phyloP scores from a whole-genome alignment of 352 stramenopile genomes.

The Globisporangium cylindrosporum region DNA sequence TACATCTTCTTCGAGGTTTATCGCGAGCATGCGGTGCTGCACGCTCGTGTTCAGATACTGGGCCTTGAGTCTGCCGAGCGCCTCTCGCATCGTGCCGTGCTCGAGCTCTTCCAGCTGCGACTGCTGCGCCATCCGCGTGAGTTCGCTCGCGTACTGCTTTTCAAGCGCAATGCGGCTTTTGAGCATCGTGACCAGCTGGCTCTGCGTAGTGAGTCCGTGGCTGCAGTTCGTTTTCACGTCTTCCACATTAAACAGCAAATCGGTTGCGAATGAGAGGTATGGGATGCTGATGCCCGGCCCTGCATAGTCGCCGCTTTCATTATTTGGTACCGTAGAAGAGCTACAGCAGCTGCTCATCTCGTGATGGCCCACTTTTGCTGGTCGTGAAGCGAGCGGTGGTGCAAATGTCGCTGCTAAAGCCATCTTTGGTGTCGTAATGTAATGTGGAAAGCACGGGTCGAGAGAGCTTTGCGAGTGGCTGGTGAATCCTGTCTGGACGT shows the following conservation, averaged over 20 bases:
- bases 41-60: slow-evolving; percentile 85
- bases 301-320: neutral
- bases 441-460: neutral
- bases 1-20: slow-evolving; percentile 78
- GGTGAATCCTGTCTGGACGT: neutral
- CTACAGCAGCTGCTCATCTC: neutral
- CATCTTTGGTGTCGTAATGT: neutral
- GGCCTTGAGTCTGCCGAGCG: slow-evolving; percentile 53
- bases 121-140: slow-evolving; percentile 57
- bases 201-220: slow-evolving; percentile 47
- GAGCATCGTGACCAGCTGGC: slow-evolving; percentile 59
- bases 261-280: slow-evolving; percentile 63
- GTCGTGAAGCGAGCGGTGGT: neutral
- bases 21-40: slow-evolving; percentile 67
- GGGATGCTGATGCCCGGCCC: slow-evolving; percentile 11
- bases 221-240: slow-evolving; percentile 50
- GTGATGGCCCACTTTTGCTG: neutral
- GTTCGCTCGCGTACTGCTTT: slow-evolving; percentile 64
- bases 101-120: slow-evolving; percentile 60
- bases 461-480: neutral
- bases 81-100: slow-evolving; percentile 48
- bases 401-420: neutral
- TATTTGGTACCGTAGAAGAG: neutral
- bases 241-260: slow-evolving; percentile 78
- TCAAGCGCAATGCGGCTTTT: slow-evolving; percentile 72